Conservation (phyloP, 2,329 filamentous ascomycete species). For the Pseudogymnoascus sp. region DNA sequence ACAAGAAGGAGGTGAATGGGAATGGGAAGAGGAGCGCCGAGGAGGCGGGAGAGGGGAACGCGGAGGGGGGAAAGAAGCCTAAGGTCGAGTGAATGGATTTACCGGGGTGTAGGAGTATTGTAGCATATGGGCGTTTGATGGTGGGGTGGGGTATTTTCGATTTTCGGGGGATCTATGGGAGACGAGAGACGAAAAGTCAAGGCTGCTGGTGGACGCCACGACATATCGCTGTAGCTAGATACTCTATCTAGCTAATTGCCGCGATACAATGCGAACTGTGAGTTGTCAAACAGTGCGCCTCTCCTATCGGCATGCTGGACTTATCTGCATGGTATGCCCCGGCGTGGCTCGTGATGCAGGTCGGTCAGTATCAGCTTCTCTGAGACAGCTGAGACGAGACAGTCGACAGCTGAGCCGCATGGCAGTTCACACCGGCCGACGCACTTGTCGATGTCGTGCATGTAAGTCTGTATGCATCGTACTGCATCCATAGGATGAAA, state of each 20-base stretch:
- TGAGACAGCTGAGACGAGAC: background rate
- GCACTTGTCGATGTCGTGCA: background rate
- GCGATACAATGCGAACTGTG: conserved; percentile 3
- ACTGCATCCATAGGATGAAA: background rate
- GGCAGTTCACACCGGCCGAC: background rate
- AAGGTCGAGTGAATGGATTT: conserved; percentile 18
- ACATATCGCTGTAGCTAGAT: background rate
- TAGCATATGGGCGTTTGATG: background rate
- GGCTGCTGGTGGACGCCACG: background rate
- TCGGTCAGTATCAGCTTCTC: background rate
- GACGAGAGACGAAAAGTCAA: background rate
- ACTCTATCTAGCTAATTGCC: background rate
- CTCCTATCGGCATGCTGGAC: background rate
- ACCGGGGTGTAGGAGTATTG: background rate
- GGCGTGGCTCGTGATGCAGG: conserved; percentile 1
- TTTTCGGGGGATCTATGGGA: background rate
- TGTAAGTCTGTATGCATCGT: background rate
- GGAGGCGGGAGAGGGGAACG: conserved; percentile 29
- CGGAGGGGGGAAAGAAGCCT: conserved; percentile 26
- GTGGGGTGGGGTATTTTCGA: background rate
- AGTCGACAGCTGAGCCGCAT: background rate
- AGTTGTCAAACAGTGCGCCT: background rate
- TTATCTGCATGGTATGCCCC: background rate
- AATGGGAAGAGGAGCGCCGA: conserved; percentile 48
- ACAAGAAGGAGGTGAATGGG: conserved; percentile 28